Evolutionary conservation across 2,329 filamentous ascomycete species (phyloP).

Genomic region (Nigrospora oryzae): DNA sequence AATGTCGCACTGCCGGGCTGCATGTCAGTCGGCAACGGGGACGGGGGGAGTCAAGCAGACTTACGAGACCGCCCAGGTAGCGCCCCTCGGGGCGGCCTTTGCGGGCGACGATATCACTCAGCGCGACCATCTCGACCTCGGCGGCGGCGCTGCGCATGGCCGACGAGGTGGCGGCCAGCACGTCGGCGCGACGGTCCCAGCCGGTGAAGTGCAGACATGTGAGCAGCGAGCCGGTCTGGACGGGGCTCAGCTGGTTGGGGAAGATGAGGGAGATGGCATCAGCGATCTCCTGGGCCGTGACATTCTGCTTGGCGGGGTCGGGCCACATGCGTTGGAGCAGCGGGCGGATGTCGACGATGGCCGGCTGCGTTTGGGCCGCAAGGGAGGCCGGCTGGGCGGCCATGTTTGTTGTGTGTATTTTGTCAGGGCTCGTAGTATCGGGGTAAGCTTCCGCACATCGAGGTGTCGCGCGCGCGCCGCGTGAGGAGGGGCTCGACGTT

Average conservation of each 20-base stretch:
- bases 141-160: slow-evolving; percentile 78
- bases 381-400: slow-evolving; percentile 7
- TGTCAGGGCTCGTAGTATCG: no score
- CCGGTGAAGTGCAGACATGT: slow-evolving; percentile 89
- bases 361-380: slow-evolving; percentile 9
- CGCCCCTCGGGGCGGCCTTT: slow-evolving; percentile 58
- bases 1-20: slow-evolving; percentile 63
- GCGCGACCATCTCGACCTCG: slow-evolving; percentile 54
- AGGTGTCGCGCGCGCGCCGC: no score
- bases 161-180: slow-evolving; percentile 75
- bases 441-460: no score
- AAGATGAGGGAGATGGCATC: slow-evolving; percentile 88
- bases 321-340: slow-evolving; percentile 69
- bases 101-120: slow-evolving; percentile 52
- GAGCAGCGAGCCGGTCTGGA: slow-evolving; percentile 78
- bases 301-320: slow-evolving; percentile 32
- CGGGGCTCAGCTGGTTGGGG: slow-evolving; percentile 78
- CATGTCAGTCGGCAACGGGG: no score
- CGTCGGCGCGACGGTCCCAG: slow-evolving; percentile 74
- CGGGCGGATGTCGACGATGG: slow-evolving; percentile 53
- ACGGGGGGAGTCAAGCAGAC: slow-evolving; percentile 18
- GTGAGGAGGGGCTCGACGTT: no score
- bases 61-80: slow-evolving; percentile 78
- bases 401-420: neutral
- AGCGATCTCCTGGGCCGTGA: slow-evolving; percentile 75